phyloP scores from a whole-genome alignment of 1,284 basidiomycete genomes.

The Boletus albobrunnescens region DNA sequence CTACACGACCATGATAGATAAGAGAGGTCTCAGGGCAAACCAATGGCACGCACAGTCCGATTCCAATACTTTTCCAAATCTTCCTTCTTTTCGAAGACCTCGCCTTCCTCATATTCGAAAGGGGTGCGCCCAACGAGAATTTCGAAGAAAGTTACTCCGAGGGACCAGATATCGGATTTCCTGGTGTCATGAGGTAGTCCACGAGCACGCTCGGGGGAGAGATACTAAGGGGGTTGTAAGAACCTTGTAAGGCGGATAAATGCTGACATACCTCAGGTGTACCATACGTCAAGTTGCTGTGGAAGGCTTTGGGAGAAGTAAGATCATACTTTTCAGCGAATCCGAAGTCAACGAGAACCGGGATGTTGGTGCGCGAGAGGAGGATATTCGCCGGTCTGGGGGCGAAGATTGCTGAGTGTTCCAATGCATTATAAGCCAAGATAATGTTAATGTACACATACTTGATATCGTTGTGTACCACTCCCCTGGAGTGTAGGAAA shows the following conservation, averaged over 20 bases:
- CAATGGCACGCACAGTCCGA: constrained; percentile 55
- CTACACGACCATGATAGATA: constrained; percentile 31
- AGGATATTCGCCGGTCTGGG: constrained; percentile 83
- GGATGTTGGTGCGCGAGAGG: constrained; percentile 66
- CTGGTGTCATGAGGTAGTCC: constrained; percentile 88
- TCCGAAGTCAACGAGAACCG: constrained; percentile 88
- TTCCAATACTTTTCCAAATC: constrained; percentile 82
- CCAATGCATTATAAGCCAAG: not conserved
- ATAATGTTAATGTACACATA: constrained; percentile 35
- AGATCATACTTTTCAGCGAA: constrained; percentile 82
- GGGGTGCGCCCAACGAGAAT: constrained; percentile 87
- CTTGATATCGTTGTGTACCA: constrained; percentile 97
- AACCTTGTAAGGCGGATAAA: not conserved
- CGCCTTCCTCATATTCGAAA: constrained; percentile 80
- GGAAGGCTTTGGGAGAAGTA: constrained; percentile 62
- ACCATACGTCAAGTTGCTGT: constrained; percentile 81
- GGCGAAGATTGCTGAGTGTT: constrained; percentile 5
- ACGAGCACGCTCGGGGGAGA: constrained; percentile 83
- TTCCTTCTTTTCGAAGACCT: constrained; percentile 77
- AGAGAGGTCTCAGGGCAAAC: not conserved
- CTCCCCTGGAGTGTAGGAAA: constrained; percentile 81
- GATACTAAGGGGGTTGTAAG: constrained; percentile 52
- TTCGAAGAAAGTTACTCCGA: constrained; percentile 91
- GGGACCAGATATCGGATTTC: constrained; percentile 88
- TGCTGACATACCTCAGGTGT: constrained; percentile 70